Base-by-base conservation (phyloP, 2,329 filamentous ascomycete genomes). In the Sarocladium brachiariae region DNA sequence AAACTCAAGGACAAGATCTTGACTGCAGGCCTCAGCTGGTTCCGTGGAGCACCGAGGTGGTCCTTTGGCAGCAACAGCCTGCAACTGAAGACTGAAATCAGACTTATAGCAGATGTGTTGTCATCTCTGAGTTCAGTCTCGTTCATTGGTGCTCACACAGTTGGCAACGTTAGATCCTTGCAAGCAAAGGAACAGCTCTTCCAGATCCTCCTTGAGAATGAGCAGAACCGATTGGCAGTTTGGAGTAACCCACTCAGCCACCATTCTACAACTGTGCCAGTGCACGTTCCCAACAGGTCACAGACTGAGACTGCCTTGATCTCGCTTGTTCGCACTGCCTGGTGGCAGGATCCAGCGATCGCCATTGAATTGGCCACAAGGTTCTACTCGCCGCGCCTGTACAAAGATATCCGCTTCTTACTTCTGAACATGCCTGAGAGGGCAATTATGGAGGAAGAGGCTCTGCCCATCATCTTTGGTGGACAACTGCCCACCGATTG, bases 31-130 rank as follows among this genome's bases (percentile, higher is more conserved):
- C 73, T 99, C 27, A 83, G 79, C 54, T 99, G 95, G 95, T 99
- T 99, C 67, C 81, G 77, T 34, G 80, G 84, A 57, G 74, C 88
- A 5, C 89, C 91, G 13, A 81, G 83, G 57, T 99, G 93, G 92
- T 95, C 93, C 0, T 97, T 93, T 67, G 93, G 93, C 51, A 93
- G 92, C 59, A 99, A 96, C 63, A 80, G 88, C 46, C 71, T 99
- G 14, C 93, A 99, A 64, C 75, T 97, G 49, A 97, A 95, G 71
- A 92, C 95, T 0, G 93, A 99, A 68, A 81, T 89, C 30, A 86
- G 86, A 57, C 73, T 96, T 16, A 77, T 97, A 34, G 77, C 78
- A 6, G 90, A 96, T 63, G 83, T 96, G 31, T 73, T 84, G 46
- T 65, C 70, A 10, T 79, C 83, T 13, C 69, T 99, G 54, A 81